A percentile compares a stretch with the other conserved stretches of the same genome.
Evolutionary conservation across 2,329 filamentous ascomycete species (phyloP).

Genomic region (Talaromyces marneffei): DNA sequence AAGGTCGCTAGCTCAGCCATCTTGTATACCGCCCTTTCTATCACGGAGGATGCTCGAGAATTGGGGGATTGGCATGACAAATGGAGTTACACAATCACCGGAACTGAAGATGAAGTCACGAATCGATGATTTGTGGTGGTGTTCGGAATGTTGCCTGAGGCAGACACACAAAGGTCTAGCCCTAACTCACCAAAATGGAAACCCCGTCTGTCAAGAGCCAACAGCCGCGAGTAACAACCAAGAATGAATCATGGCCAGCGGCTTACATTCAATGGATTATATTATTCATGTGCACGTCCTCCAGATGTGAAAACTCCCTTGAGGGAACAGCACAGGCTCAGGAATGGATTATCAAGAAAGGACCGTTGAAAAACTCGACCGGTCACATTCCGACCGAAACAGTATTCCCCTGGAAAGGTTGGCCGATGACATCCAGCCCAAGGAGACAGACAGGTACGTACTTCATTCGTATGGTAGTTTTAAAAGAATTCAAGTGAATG

Average conservation of each 20-base stretch:
- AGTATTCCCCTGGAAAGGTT: not conserved
- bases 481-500: not conserved
- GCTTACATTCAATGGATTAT: not conserved
- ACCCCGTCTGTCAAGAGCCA: not conserved
- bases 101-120: not conserved
- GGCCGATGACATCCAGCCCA: not conserved
- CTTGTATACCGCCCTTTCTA: not conserved
- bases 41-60: not conserved
- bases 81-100: not conserved
- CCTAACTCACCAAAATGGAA: not conserved
- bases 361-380: constrained; percentile 2
- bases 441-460: not conserved
- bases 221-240: not conserved
- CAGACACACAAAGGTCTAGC: not conserved
- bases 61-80: not conserved
- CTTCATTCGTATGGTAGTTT: not conserved
- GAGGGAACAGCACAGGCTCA: not conserved
- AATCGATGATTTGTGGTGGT: not conserved
- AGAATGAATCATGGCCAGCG: not conserved
- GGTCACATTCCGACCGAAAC: not conserved
- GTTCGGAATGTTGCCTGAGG: constrained; percentile 3
- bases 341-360: not conserved
- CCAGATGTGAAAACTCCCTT: too few species aligned
- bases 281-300: not conserved
- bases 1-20: not conserved